phyloP scores from a whole-genome alignment of 139 green algal genomes.

The Nannochloris sp. region DNA sequence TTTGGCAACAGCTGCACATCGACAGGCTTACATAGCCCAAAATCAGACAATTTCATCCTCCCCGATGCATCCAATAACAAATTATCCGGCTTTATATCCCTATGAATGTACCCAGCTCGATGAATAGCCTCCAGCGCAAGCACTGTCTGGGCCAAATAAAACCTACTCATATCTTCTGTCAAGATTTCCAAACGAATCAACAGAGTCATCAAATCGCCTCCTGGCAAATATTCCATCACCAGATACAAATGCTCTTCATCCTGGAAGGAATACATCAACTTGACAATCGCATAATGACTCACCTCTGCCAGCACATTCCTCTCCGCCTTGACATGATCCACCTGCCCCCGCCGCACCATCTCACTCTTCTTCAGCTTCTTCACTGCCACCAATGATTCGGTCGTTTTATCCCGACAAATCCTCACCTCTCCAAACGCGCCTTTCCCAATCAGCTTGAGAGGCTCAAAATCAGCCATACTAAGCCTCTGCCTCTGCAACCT shows the following conservation, averaged over 20 bases:
- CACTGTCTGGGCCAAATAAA: conserved; percentile 46
- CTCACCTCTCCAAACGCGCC: conserved; percentile 95
- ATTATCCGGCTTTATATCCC: conserved; percentile 98
- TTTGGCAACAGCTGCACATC: conserved; percentile 52
- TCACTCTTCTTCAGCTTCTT: conserved; percentile 96
- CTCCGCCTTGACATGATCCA: conserved; percentile 93
- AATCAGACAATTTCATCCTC: conserved; percentile 96
- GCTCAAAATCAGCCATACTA: conserved; percentile 84
- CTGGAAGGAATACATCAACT: conserved; percentile 92
- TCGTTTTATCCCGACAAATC: conserved; percentile 70
- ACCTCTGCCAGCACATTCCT: conserved; percentile 91
- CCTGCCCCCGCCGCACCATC: conserved; percentile 90
- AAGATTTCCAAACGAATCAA: conserved; percentile 96
- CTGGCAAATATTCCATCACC: conserved; percentile 98
- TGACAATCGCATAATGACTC: conserved; percentile 70
- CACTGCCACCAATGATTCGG: conserved; percentile 85
- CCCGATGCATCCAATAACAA: conserved; percentile 77
- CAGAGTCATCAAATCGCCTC: conserved; percentile 96
- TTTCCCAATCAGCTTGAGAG: conserved; percentile 88
- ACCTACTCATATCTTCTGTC: conserved; percentile 48
- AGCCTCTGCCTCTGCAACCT: conserved; percentile 76
- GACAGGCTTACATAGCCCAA: conserved; percentile 95
- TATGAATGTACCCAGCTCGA: conserved; percentile 84
- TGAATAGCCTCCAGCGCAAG: conserved; percentile 86
- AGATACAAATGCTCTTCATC: conserved; percentile 94